Conservation (phyloP, 441 rosid species). For the Aleurites moluccanus region DNA sequence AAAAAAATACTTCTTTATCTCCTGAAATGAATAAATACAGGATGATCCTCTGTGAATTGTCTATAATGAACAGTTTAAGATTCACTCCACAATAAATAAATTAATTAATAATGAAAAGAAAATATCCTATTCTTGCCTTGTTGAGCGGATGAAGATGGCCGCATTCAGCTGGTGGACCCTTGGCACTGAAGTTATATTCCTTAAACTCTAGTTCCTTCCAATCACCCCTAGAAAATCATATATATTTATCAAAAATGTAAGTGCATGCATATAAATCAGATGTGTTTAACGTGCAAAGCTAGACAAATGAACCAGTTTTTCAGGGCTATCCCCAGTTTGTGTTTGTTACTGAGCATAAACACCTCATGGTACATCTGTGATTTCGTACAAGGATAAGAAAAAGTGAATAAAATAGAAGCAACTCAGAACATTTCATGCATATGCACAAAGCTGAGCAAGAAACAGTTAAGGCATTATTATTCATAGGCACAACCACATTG, state of each 20-base stretch:
- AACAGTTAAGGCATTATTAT: not conserved
- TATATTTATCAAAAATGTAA: conserved; percentile 11
- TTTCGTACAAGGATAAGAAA: not conserved
- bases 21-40: not conserved
- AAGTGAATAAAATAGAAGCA: not conserved
- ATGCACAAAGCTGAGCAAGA: not conserved
- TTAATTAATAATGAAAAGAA: conserved; percentile 2
- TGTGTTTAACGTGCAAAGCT: not conserved
- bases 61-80: conserved; percentile 4
- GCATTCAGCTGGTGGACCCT: conserved; percentile 82
- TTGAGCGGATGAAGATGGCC: conserved; percentile 96
- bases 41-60: not conserved
- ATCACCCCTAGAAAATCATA: conserved; percentile 58
- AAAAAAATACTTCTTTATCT: not conserved
- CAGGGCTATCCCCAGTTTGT: conserved; percentile 1
- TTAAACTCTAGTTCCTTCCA: conserved; percentile 92
- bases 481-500: not conserved
- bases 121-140: conserved; percentile 51
- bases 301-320: not conserved
- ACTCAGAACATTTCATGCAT: conserved; percentile 7
- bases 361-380: not conserved
- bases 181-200: conserved; percentile 85
- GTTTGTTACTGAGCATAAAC: not conserved
- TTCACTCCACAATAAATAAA: conserved; percentile 7
- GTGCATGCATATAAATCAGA: not conserved